Evolutionary conservation across 139 green algal genomes (phyloP).

Genomic region (Chlamydomonas asymmetrica): DNA sequence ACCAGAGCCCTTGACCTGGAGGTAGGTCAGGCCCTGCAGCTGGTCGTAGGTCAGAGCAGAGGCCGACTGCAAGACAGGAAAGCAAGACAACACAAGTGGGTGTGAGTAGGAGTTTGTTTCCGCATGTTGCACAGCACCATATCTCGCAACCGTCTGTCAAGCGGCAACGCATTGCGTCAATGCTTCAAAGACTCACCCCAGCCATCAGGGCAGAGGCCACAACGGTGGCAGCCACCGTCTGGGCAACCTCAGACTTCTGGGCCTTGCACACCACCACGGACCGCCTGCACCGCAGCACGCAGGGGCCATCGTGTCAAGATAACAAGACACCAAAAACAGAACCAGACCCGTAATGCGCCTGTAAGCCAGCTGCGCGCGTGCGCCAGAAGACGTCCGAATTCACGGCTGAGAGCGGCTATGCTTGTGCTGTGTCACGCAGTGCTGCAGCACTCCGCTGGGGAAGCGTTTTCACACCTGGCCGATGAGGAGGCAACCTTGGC

Average conservation of each 20-base stretch:
- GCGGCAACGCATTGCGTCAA: background rate
- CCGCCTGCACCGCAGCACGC: too few relatives aligned
- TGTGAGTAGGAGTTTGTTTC: background rate
- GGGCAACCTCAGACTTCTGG: slow-evolving; percentile 51
- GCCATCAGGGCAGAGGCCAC: slow-evolving; percentile 70
- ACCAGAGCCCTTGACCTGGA: slow-evolving; percentile 97
- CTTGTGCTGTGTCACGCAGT: too few relatives aligned
- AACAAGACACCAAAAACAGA: too few relatives aligned
- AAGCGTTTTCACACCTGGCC: too few relatives aligned
- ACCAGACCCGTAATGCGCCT: too few relatives aligned
- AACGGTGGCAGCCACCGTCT: slow-evolving; percentile 60
- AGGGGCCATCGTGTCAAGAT: too few relatives aligned
- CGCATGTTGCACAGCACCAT: background rate
- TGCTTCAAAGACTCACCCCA: slow-evolving; percentile 64
- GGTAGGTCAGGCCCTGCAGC: slow-evolving; percentile 95
- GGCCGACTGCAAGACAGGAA: slow-evolving; percentile 57
- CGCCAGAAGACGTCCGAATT: too few relatives aligned
- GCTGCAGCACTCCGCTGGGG: too few relatives aligned
- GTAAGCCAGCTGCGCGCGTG: too few relatives aligned
- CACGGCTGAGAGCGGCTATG: too few relatives aligned
- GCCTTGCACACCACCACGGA: slow-evolving; percentile 46
- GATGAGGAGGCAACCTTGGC: too few relatives aligned
- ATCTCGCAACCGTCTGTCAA: background rate
- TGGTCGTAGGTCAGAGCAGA: slow-evolving; percentile 93
- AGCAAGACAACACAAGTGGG: background rate